Conservation (phyloP, 2,329 filamentous ascomycete species). For the Emergomyces orientalis region DNA sequence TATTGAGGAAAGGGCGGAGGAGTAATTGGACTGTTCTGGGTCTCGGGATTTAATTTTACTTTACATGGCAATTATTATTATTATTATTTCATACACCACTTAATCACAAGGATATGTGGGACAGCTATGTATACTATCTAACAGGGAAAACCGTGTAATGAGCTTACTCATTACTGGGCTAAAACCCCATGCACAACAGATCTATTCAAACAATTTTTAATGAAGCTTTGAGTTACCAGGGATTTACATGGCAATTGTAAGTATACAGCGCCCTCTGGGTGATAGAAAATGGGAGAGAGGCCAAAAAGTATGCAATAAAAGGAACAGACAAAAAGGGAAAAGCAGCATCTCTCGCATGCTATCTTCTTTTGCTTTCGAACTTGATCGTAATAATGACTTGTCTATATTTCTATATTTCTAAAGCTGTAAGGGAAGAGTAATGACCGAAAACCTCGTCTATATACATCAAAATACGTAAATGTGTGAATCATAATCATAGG, state of each 20-base stretch:
- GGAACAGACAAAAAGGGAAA: background rate
- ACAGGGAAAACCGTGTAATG: too few relatives aligned
- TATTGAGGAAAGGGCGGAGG: conserved; percentile 20
- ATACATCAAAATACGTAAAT: background rate
- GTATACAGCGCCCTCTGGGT: background rate
- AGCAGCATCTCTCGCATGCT: background rate
- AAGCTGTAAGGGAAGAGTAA: background rate
- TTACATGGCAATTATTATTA: background rate
- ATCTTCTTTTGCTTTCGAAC: background rate
- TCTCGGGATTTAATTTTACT: background rate
- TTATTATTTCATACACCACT: too few relatives aligned
- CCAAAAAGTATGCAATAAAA: background rate
- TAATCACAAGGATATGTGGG: too few relatives aligned
- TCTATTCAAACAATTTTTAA: too few relatives aligned
- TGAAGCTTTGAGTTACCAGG: too few relatives aligned
- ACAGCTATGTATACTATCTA: too few relatives aligned
- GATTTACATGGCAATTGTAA: background rate
- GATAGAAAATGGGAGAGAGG: background rate
- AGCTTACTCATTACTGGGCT: too few relatives aligned
- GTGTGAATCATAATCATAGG: background rate
- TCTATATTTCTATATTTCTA: background rate
- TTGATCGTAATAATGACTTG: background rate
- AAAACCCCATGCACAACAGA: too few relatives aligned
- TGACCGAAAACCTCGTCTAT: background rate
- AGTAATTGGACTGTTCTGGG: conserved; percentile 4